Base-by-base conservation (phyloP, 345 rosid species). In the Combretum micranthum region DNA sequence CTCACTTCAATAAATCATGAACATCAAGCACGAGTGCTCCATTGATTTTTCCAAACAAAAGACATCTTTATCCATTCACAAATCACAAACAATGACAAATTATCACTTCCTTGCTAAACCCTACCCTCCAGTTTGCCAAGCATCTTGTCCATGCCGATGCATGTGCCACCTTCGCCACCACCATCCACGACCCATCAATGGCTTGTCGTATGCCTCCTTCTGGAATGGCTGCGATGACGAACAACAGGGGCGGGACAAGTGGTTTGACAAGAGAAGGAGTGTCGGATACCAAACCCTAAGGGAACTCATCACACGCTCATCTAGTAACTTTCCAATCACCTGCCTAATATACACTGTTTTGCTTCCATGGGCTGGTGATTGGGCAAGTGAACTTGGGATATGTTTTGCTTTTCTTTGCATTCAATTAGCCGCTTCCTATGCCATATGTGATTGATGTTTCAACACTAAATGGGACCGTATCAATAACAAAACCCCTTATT, bases 201-300 rank as follows among this genome's bases (percentile, higher is more conserved):
- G 76, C 43, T 47, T 85, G 4, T 76, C 80, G 5, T 73, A 74
- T 2, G 77, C 77, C 0, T 47, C 80, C 53, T 85, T 75, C 66
- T 72, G 88, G 0, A 85, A 85, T 20, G 90, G 93, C 17, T 72
- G 66, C 57, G 85, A 83, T 52, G 80, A 83, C 5, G 87, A 87
- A 15, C 26, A 48, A 65, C 4, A 55, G 61, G 2, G 70, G 62
- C 12, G 84, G 75, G 56, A 53, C 7, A 20, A 43, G 45, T 62
- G 50, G 68, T 20, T 57, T 75, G 61, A 68, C 0, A 69, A 76
- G 61, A 15, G 78, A 20, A 70, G 49, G 57, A 82, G 76, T 1
- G 68, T 67, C 4, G 86, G 88, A 37, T 65, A 76, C 8, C 42
- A 75, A 50, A 61, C 69, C 8, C 45, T 88, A 9, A 20, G 17